Percentiles rank a stretch among this genome's conserved stretches.
These are phyloP conservation scores for Parathielavia appendiculata DNA, from an alignment of 495 filamentous ascomycete genomes.

Conservation along the genomic window DNA sequence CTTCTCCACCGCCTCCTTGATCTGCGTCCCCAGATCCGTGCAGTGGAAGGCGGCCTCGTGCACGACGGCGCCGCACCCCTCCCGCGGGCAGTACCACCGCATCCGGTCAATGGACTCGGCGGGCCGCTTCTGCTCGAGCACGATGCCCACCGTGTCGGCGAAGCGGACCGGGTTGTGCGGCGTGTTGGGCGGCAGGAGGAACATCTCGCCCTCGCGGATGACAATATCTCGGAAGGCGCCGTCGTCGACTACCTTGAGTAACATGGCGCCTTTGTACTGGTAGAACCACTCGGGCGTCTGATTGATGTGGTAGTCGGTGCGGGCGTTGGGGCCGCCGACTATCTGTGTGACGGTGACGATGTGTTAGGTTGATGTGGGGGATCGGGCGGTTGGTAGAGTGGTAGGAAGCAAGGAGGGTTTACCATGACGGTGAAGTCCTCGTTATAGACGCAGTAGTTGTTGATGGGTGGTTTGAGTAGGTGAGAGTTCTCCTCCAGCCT, in stretches of 20 bases:
- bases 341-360: conserved; percentile 49
- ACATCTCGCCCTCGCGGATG: conserved; percentile 91
- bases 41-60: conserved; percentile 85
- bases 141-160: conserved; percentile 68
- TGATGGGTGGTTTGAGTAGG: conserved; percentile 89
- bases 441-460: conserved; percentile 96
- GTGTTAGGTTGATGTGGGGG: background rate
- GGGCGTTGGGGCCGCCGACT: conserved; percentile 91
- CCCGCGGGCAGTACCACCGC: conserved; percentile 79
- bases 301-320: conserved; percentile 99
- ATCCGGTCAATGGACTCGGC: conserved; percentile 66
- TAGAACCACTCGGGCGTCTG: conserved; percentile 96
- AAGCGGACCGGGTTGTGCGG: conserved; percentile 74
- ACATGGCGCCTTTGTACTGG: conserved; percentile 87
- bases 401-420: conserved; percentile 6
- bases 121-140: conserved; percentile 82
- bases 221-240: conserved; percentile 72
- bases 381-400: background rate
- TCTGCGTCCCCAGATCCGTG: conserved; percentile 91
- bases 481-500: conserved; percentile 93
- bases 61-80: conserved; percentile 62
- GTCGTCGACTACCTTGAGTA: conserved; percentile 79
- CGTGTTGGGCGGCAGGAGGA: conserved; percentile 83
- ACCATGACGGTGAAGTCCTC: conserved; percentile 74
- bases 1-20: conserved; percentile 83